Evolutionary conservation across 129 eudicot species (phyloP), one percentile per base, ranked within the genome.

Genomic region (Chrysanthemum lavandulifolium): DNA sequence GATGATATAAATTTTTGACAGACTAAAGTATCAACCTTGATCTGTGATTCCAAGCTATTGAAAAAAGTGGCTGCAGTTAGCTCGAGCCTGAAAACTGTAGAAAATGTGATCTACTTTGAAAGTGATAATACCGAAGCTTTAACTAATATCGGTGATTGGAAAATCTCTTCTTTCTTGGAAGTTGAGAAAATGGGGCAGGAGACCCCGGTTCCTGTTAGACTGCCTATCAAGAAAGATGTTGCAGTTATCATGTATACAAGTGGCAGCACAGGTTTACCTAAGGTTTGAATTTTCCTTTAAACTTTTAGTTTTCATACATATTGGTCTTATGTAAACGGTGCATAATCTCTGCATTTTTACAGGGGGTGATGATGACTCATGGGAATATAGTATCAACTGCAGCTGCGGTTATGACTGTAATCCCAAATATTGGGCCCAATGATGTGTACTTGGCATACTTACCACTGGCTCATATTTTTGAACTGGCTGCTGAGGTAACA

Each of bases 281-380:
- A 94, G 98, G 98, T 94, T 80, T 67, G 87, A 67, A 67, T 13
- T 33, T n/a, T 10, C 47, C 57, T 47, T 75, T 13, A 31, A 31
- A 50, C 40, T 19, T 67, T 6, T 25, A 12, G 16, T 13, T 14
- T 64, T 15, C 53, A 64, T 2, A 64, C 13, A 36, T 64, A 14
- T 12, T 5, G 33, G 2, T 64, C 43, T 13, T 64, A 40, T 40
- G 47, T 40, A 1, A 7, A 40, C 2, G 2, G 47, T 40, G 47
- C 47, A 40, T 40, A 40, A 40, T 40, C 9, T 7, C 1, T 36
- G 43, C 9, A 7, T 6, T 6, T 14, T 33, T 85, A n/a, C 72
- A 94, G 98, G 98, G 98, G 66, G 98, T 94, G 77, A 90, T 94
- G 98, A 94, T 94, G 86, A 94, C 96, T 67, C 98, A 94, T 75